These are phyloP conservation scores for Solanum neorickii DNA, from an alignment of 257 asterid genomes.

Conservation along the genomic window DNA sequence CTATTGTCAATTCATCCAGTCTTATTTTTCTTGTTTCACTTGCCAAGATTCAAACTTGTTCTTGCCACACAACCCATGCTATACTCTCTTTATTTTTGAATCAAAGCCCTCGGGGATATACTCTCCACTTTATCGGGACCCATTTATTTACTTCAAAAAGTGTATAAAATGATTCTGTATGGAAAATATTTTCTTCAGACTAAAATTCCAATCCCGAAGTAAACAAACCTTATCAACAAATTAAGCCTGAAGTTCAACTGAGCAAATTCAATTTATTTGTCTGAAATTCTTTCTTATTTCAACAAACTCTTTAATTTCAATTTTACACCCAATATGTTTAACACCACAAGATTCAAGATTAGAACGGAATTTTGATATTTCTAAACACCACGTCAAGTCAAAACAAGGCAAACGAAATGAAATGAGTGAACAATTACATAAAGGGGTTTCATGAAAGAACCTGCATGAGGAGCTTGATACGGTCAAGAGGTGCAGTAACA, in stretches of 20 bases:
- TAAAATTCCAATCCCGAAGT: not conserved
- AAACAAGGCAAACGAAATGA: not conserved
- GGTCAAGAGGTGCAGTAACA: slow-evolving; percentile 92
- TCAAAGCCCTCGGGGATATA: not conserved
- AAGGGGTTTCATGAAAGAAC: slow-evolving; percentile 5
- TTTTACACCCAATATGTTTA: not conserved
- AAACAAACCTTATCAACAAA: not conserved
- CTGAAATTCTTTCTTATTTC: not conserved
- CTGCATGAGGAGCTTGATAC: slow-evolving; percentile 94
- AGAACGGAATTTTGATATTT: too few relatives aligned
- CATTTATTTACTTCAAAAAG: not conserved
- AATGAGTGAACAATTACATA: not conserved
- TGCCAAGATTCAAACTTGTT: not conserved
- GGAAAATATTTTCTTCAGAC: not conserved
- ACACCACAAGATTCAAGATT: not conserved
- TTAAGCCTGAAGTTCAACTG: not conserved
- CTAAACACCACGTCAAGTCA: not conserved
- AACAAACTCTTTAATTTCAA: not conserved
- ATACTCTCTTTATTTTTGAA: not conserved
- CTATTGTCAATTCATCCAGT: not conserved
- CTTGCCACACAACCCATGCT: not conserved
- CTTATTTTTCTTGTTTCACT: not conserved
- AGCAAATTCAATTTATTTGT: not conserved
- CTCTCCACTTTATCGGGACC: not conserved
- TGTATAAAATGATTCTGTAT: not conserved